Evolutionary conservation across 2,329 filamentous ascomycete genomes (phyloP).

Genomic region (Aspergillus pseudoglaucus): DNA sequence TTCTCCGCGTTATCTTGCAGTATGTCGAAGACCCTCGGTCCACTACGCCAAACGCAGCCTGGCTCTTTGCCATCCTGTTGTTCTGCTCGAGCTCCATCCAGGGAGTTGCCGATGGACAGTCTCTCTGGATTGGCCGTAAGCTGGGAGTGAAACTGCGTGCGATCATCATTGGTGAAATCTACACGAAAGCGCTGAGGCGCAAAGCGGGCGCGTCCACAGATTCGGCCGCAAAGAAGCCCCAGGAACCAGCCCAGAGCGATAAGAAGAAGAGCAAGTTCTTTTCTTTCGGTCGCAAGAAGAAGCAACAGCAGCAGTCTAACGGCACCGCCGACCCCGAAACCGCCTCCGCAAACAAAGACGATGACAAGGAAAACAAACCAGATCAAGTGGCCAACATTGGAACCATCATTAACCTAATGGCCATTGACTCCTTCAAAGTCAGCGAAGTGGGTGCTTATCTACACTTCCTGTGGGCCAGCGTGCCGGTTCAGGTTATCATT

Average conservation of each 20-base stretch:
- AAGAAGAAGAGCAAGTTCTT: constrained; percentile 42
- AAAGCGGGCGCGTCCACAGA: constrained; percentile 78
- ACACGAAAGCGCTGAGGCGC: constrained; percentile 86
- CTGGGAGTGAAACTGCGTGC: constrained; percentile 89
- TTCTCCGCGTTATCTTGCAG: constrained; percentile 85
- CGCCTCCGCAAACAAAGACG: constrained; percentile 13
- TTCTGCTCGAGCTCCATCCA: constrained; percentile 76
- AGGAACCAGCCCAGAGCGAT: constrained; percentile 32
- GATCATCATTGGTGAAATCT: constrained; percentile 95
- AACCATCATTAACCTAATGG: constrained; percentile 99
- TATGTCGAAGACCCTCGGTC: constrained; percentile 79
- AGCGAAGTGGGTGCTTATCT: constrained; percentile 90
- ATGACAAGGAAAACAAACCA: constrained; percentile 21
- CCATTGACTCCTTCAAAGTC: constrained; percentile 98
- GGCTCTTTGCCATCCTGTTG: constrained; percentile 89
- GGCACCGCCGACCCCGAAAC: constrained; percentile 15
- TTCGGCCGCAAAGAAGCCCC: constrained; percentile 58
- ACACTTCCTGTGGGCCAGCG: constrained; percentile 89
- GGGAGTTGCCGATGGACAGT: constrained; percentile 76
- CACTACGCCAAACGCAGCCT: constrained; percentile 78
- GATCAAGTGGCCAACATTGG: constrained; percentile 84
- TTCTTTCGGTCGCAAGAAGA: constrained; percentile 54
- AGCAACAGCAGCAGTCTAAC: constrained; percentile 6
- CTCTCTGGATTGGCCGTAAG: constrained; percentile 87
- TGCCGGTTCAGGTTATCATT: constrained; percentile 79